A percentile compares a stretch with the other conserved stretches of the same genome.
Evolutionary conservation across 441 rosid species (phyloP).

Genomic region (Erysimum pusillum): DNA sequence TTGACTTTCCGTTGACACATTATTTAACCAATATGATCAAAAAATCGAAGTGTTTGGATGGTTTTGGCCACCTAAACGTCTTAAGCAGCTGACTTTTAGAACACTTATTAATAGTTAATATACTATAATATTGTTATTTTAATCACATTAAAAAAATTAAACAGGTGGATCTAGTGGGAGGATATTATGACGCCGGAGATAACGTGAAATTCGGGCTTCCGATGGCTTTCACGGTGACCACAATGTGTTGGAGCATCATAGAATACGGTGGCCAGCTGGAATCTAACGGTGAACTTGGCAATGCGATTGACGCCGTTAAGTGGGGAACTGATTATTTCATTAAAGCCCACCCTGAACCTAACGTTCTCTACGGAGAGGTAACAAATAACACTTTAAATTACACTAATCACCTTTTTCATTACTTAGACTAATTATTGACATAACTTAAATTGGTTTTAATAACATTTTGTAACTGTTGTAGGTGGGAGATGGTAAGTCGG

Average conservation of each 20-base stretch:
- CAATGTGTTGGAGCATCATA: slow-evolving; percentile 59
- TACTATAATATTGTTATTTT: background rate
- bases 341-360: slow-evolving; percentile 56
- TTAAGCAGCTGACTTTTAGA: background rate
- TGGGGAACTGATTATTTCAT: slow-evolving; percentile 62
- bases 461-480: slow-evolving; percentile 30
- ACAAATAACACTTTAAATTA: background rate
- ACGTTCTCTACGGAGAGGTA: slow-evolving; percentile 58
- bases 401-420: background rate
- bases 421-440: background rate
- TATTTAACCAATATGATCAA: background rate
- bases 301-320: slow-evolving; percentile 54
- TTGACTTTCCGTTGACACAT: slow-evolving; percentile 11
- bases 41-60: slow-evolving; percentile 9
- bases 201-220: slow-evolving; percentile 62
- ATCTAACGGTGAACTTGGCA: slow-evolving; percentile 50
- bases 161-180: slow-evolving; percentile 61
- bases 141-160: background rate
- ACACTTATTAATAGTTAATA: background rate
- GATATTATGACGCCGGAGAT: slow-evolving; percentile 62
- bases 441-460: background rate
- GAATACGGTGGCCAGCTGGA: slow-evolving; percentile 52
- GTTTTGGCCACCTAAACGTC: slow-evolving; percentile 10
- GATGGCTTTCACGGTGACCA: slow-evolving; percentile 60
- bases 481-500: slow-evolving; percentile 61